These are phyloP conservation scores for Sphagnurus paluster DNA, from an alignment of 1,284 basidiomycete species.

Conservation along the genomic window DNA sequence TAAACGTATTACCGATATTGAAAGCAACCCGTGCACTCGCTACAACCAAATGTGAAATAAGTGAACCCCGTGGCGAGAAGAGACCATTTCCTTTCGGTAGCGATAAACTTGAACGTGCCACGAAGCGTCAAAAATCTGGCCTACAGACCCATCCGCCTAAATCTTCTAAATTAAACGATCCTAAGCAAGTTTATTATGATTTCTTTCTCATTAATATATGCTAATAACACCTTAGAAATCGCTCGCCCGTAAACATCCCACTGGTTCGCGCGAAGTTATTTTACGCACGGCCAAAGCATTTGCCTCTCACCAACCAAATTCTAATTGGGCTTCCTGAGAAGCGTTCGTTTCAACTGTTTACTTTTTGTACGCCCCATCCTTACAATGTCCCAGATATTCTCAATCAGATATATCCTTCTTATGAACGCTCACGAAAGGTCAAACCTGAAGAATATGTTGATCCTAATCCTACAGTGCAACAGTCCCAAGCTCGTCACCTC, in stretches of 20 bases:
- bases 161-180: not conserved
- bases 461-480: conserved; percentile 44
- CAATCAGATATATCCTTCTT: conserved; percentile 52
- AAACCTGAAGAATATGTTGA: conserved; percentile 32
- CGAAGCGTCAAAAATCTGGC: conserved; percentile 35
- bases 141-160: not conserved
- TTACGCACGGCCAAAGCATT: conserved; percentile 60
- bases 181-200: not conserved
- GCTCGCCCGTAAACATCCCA: conserved; percentile 51
- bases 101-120: conserved; percentile 21
- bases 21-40: conserved; percentile 2
- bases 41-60: not conserved
- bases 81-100: conserved; percentile 18
- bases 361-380: conserved; percentile 7
- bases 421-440: conserved; percentile 27
- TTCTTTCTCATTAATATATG: not conserved
- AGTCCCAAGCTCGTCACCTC: conserved; percentile 57
- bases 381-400: conserved; percentile 51
- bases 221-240: conserved; percentile 26
- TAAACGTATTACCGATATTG: conserved; percentile 41
- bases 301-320: conserved; percentile 46
- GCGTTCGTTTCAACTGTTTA: conserved; percentile 54
- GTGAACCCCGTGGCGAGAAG: conserved; percentile 6
- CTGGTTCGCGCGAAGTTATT: conserved; percentile 64
- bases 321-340: conserved; percentile 67